A percentile compares a stretch with the other conserved stretches of the same genome.
These are phyloP conservation scores for Nothopassalora personata DNA, from an alignment of 2,329 filamentous ascomycete species.

Conservation along the genomic window DNA sequence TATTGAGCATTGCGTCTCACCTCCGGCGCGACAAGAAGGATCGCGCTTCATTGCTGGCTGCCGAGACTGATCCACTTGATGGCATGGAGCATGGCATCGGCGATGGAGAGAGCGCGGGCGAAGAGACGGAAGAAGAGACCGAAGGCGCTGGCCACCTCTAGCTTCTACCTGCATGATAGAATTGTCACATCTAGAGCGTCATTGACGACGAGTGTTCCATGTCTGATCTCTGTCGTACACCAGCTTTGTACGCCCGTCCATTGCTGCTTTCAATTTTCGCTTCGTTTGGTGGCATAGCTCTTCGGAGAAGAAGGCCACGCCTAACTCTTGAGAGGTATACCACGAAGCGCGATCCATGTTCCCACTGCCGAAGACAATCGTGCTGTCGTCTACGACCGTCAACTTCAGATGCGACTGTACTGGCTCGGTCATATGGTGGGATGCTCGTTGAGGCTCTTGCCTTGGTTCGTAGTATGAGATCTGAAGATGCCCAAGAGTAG, in stretches of 20 bases:
- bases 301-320: slow-evolving; percentile 52
- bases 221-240: slow-evolving; percentile 8
- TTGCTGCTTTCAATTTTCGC: slow-evolving; percentile 12
- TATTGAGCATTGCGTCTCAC: slow-evolving; percentile 47
- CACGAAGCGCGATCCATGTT: slow-evolving; percentile 83
- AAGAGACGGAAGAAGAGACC: slow-evolving; percentile 9
- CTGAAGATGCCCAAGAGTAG: slow-evolving; percentile 46
- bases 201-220: not conserved
- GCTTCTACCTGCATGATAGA: not conserved
- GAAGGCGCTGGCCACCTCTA: slow-evolving; percentile 2
- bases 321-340: slow-evolving; percentile 81
- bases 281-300: slow-evolving; percentile 32
- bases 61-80: slow-evolving; percentile 46
- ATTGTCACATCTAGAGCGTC: not conserved
- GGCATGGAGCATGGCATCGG: slow-evolving; percentile 47
- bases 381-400: slow-evolving; percentile 63
- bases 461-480: slow-evolving; percentile 56
- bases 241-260: slow-evolving; percentile 16
- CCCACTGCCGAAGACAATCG: slow-evolving; percentile 68
- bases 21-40: slow-evolving; percentile 43
- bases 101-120: slow-evolving; percentile 31
- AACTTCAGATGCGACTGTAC: slow-evolving; percentile 74
- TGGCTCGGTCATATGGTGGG: slow-evolving; percentile 44
- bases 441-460: slow-evolving; percentile 15
- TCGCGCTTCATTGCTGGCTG: slow-evolving; percentile 46